Evolutionary conservation across 768 basidiomycete species (phyloP).

Genomic region (Trametes cingulata): DNA sequence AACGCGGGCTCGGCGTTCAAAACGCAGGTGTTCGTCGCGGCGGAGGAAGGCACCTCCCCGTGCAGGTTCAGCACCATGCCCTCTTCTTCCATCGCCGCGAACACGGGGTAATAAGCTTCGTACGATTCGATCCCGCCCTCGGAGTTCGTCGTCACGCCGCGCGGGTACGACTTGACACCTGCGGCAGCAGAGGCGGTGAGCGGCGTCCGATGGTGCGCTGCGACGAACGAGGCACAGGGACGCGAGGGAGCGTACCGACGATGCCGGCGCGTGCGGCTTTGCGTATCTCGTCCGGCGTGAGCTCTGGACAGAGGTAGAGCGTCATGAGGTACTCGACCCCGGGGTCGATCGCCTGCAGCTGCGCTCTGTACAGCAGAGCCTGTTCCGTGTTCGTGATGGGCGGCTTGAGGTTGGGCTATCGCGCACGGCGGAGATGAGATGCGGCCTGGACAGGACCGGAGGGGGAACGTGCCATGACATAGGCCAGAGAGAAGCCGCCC

Average conservation of each 20-base stretch:
- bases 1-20: constrained; percentile 92
- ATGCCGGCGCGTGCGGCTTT: constrained; percentile 88
- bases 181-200: neutral
- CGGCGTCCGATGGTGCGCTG: neutral
- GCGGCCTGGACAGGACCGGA: neutral
- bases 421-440: constrained; percentile 7
- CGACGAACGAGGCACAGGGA: neutral
- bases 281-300: constrained; percentile 87
- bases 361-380: constrained; percentile 77
- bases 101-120: constrained; percentile 88
- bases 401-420: constrained; percentile 88
- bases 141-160: constrained; percentile 97
- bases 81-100: constrained; percentile 90
- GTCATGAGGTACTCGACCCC: constrained; percentile 91
- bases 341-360: constrained; percentile 74
- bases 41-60: constrained; percentile 94
- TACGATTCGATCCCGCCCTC: constrained; percentile 97
- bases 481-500: constrained; percentile 90
- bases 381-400: constrained; percentile 82
- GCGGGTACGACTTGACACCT: constrained; percentile 95
- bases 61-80: constrained; percentile 96
- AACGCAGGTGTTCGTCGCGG: constrained; percentile 78
- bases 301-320: constrained; percentile 87
- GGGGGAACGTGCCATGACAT: constrained; percentile 79
- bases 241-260: constrained; percentile 41